A percentile compares a stretch with the other conserved stretches of the same genome.
These are phyloP conservation scores for Pleurotus giganteus DNA, from an alignment of 768 basidiomycete species.

Conservation along the genomic window DNA sequence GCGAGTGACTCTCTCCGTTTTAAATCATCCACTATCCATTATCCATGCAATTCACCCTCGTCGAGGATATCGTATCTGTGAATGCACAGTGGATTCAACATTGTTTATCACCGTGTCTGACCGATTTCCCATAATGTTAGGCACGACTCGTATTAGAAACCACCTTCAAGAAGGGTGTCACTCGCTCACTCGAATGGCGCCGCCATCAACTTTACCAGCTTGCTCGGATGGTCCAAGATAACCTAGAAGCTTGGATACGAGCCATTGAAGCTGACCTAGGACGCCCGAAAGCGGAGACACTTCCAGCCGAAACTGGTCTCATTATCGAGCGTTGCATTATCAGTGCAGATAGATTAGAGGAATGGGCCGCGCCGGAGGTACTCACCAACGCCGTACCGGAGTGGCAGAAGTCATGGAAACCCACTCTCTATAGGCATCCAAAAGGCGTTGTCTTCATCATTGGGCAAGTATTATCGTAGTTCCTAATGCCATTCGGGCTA, in stretches of 20 bases:
- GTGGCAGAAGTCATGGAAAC: slow-evolving; percentile 50
- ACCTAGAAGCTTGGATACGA: slow-evolving; percentile 48
- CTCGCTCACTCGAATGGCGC: slow-evolving; percentile 57
- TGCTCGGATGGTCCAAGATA: slow-evolving; percentile 61
- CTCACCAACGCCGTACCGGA: slow-evolving; percentile 34
- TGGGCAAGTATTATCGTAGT: slow-evolving; percentile 38
- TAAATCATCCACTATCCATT: no score
- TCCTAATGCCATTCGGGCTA: neutral
- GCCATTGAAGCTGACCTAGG: slow-evolving; percentile 49
- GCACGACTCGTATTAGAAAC: slow-evolving; percentile 33
- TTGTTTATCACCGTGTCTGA: neutral
- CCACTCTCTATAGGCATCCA: slow-evolving; percentile 51
- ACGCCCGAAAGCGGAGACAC: slow-evolving; percentile 41
- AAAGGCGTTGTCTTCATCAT: slow-evolving; percentile 65
- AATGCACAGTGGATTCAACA: neutral
- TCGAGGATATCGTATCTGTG: no score
- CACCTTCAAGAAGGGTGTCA: slow-evolving; percentile 50
- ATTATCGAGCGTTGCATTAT: slow-evolving; percentile 41
- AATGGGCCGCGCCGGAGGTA: slow-evolving; percentile 52
- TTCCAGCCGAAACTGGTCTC: slow-evolving; percentile 42
- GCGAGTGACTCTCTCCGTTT: no score
- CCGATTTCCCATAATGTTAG: no score
- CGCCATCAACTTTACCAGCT: slow-evolving; percentile 64
- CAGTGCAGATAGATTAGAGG: slow-evolving; percentile 48
- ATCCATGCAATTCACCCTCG: no score